A percentile compares a stretch with the other conserved stretches of the same genome.
phyloP scores from a whole-genome alignment of 2,329 filamentous ascomycete species.

The Aspergillus sp. region DNA sequence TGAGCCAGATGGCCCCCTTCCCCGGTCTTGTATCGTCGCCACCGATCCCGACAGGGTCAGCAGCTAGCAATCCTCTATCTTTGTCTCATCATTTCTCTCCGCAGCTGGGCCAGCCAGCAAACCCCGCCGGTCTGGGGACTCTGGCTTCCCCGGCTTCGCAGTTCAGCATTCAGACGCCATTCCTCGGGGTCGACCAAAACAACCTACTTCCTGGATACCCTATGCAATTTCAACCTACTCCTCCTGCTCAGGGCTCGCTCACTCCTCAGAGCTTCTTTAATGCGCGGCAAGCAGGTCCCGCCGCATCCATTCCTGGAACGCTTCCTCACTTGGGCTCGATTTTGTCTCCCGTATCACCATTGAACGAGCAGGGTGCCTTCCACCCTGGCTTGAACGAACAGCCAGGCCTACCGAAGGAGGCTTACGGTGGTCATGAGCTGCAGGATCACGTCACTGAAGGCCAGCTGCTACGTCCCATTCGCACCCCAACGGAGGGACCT shows the following conservation, averaged over 20 bases:
- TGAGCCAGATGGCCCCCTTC: conserved; percentile 72
- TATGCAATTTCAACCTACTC: conserved; percentile 64
- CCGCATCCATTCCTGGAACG: conserved; percentile 60
- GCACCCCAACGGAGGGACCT: conserved; percentile 34
- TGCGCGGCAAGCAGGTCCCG: conserved; percentile 46
- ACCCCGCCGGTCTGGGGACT: conserved; percentile 64
- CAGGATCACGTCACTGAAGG: conserved; percentile 24
- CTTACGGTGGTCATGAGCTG: conserved; percentile 33
- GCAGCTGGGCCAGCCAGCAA: conserved; percentile 59
- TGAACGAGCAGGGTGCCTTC: conserved; percentile 53
- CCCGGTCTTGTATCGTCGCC: conserved; percentile 80
- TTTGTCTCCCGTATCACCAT: conserved; percentile 66
- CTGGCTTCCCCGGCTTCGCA: conserved; percentile 70
- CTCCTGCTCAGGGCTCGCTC: conserved; percentile 50
- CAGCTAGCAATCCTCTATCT: conserved; percentile 67
- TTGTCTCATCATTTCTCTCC: conserved; percentile 64
- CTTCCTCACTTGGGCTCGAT: conserved; percentile 49
- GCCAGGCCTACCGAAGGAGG: conserved; percentile 23
- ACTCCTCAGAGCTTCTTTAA: conserved; percentile 48
- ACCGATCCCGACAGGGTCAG: conserved; percentile 76
- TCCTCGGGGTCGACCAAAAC: conserved; percentile 60
- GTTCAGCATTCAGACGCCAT: conserved; percentile 61
- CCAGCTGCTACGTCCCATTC: conserved; percentile 30
- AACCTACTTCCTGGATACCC: conserved; percentile 65
- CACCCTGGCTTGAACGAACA: conserved; percentile 30